phyloP scores from a whole-genome alignment of 805 yeast genomes.

The Isabelozyma rhagii region DNA sequence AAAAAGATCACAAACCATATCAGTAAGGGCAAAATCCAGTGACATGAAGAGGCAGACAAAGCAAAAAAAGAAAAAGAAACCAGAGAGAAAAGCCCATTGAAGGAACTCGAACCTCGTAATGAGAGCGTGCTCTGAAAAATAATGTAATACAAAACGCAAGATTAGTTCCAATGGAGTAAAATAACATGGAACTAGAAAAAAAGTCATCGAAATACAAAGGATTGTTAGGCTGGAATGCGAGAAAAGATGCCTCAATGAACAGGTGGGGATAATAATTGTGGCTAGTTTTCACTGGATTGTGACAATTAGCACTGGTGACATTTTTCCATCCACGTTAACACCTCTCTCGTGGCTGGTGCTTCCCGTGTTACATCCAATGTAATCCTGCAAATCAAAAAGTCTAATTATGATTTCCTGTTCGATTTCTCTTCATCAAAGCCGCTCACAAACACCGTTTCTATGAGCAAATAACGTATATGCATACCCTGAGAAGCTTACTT shows the following conservation, averaged over 20 bases:
- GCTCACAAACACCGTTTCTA: too few species aligned
- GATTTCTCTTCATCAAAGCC: too few species aligned
- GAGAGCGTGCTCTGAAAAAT: neutral
- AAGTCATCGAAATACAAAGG: neutral
- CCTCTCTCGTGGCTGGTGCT: too few species aligned
- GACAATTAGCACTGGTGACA: neutral
- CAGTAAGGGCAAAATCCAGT: neutral
- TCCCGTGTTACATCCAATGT: too few species aligned
- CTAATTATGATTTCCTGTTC: too few species aligned
- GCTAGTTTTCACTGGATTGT: neutral
- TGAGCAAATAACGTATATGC: too few species aligned
- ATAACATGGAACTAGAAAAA: neutral
- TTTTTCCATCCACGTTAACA: too few species aligned
- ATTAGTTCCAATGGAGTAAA: neutral
- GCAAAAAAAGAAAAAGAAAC: neutral
- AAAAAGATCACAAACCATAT: neutral
- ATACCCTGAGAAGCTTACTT: too few species aligned
- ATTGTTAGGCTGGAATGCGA: neutral
- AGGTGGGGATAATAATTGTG: neutral
- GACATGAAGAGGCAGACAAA: neutral
- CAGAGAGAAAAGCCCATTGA: neutral
- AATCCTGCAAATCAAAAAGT: too few species aligned
- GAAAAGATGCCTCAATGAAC: neutral
- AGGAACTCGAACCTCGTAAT: neutral
- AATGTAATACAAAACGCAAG: neutral